Evolutionary conservation across 2,329 filamentous ascomycete species (phyloP).

Genomic region (Fusarium begoniae): DNA sequence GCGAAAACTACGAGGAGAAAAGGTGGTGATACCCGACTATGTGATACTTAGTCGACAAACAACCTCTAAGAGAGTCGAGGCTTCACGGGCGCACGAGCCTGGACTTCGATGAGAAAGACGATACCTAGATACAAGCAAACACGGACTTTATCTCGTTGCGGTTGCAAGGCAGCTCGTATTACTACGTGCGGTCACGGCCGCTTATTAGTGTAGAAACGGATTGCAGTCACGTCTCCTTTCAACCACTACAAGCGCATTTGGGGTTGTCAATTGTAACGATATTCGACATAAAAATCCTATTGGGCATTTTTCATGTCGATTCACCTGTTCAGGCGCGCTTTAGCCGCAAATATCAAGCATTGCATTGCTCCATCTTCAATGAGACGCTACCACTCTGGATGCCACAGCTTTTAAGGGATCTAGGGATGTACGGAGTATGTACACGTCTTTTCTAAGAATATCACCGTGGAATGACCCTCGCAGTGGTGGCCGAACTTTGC

Average conservation of each 20-base stretch:
- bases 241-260: not conserved
- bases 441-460: conserved; percentile 22
- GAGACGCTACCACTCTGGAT: not conserved
- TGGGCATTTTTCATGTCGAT: not conserved
- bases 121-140: not conserved
- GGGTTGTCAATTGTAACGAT: not conserved
- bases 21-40: conserved; percentile 65
- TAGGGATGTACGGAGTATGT: too few relatives aligned
- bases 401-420: not conserved
- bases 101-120: not conserved
- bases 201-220: not conserved
- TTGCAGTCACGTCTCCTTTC: not conserved
- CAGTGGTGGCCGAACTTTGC: conserved; percentile 23
- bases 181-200: not conserved
- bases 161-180: not conserved
- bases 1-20: conserved; percentile 63
- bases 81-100: conserved; percentile 21
- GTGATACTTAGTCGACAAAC: conserved; percentile 65
- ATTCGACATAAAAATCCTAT: not conserved
- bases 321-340: not conserved
- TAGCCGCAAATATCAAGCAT: not conserved
- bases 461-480: conserved; percentile 8
- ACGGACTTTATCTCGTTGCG: not conserved
- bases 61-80: conserved; percentile 9
- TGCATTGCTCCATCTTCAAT: not conserved